These are phyloP conservation scores for Xylaria acuta DNA, from an alignment of 495 filamentous ascomycete species.

Conservation along the genomic window DNA sequence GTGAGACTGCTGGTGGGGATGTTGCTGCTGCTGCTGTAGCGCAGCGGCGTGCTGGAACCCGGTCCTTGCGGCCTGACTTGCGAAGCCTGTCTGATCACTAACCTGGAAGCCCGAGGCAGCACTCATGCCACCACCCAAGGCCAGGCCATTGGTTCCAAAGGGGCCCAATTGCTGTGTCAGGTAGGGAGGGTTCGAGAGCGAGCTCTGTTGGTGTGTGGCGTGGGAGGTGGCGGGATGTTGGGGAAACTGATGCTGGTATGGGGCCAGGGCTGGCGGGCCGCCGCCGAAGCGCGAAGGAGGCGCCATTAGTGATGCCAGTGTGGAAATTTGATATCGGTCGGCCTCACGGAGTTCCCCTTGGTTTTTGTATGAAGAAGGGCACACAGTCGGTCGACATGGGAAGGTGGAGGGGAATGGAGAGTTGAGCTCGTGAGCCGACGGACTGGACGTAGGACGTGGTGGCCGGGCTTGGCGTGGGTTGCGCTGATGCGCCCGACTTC, in stretches of 20 bases:
- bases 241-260: conserved; percentile 56
- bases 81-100: conserved; percentile 79
- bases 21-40: conserved; percentile 59
- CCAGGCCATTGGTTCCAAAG: conserved; percentile 67
- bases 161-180: conserved; percentile 70
- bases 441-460: conserved; percentile 10
- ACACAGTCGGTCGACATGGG: conserved; percentile 26
- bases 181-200: conserved; percentile 48
- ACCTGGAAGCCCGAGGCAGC: conserved; percentile 59
- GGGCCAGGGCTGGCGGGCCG: conserved; percentile 41
- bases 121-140: conserved; percentile 58
- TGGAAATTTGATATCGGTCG: not conserved
- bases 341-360: conserved; percentile 25
- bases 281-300: conserved; percentile 41
- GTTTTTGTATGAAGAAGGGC: conserved; percentile 15
- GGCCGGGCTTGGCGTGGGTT: conserved; percentile 23
- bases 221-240: conserved; percentile 37
- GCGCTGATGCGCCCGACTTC: conserved; percentile 29
- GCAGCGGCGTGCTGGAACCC: conserved; percentile 80
- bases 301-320: conserved; percentile 35
- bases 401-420: not conserved
- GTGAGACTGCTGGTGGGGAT: conserved; percentile 61
- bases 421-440: conserved; percentile 20
- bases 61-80: conserved; percentile 87
- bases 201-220: conserved; percentile 47